phyloP scores from a whole-genome alignment of 1,139 yeast species.

The Schwanniomyces etchellsii region DNA sequence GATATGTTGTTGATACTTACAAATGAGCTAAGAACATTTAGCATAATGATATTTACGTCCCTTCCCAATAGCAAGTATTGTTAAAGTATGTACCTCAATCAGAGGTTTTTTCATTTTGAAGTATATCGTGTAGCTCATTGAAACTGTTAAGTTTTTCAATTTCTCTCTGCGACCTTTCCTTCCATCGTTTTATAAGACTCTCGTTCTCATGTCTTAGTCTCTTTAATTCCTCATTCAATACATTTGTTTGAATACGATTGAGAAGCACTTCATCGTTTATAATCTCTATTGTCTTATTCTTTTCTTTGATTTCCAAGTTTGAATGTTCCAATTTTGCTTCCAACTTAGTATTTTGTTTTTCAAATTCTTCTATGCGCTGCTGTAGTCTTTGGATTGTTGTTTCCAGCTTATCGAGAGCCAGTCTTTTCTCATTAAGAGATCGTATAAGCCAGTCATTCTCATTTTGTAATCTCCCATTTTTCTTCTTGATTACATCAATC shows the following conservation, averaged over 20 bases:
- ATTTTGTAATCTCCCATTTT: slow-evolving; percentile 4
- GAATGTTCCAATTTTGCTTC: slow-evolving; percentile 27
- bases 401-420: slow-evolving; percentile 19
- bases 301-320: slow-evolving; percentile 45
- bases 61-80: background rate
- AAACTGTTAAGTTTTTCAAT: slow-evolving; percentile 58
- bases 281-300: slow-evolving; percentile 51
- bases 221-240: slow-evolving; percentile 30
- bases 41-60: background rate
- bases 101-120: background rate
- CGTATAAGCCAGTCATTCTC: slow-evolving; percentile 15
- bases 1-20: slow-evolving; percentile 70
- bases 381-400: slow-evolving; percentile 8
- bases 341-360: slow-evolving; percentile 17
- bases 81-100: no score
- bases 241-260: slow-evolving; percentile 63
- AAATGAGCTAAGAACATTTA: slow-evolving; percentile 24
- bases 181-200: slow-evolving; percentile 53
- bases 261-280: slow-evolving; percentile 70
- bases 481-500: slow-evolving; percentile 3
- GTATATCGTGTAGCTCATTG: slow-evolving; percentile 24
- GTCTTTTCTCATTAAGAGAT: slow-evolving; percentile 19
- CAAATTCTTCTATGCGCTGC: slow-evolving; percentile 11
- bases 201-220: slow-evolving; percentile 38
- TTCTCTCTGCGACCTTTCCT: slow-evolving; percentile 50